Conservation (phyloP, 2,329 filamentous ascomycete genomes). For the Colletotrichum magnum region DNA sequence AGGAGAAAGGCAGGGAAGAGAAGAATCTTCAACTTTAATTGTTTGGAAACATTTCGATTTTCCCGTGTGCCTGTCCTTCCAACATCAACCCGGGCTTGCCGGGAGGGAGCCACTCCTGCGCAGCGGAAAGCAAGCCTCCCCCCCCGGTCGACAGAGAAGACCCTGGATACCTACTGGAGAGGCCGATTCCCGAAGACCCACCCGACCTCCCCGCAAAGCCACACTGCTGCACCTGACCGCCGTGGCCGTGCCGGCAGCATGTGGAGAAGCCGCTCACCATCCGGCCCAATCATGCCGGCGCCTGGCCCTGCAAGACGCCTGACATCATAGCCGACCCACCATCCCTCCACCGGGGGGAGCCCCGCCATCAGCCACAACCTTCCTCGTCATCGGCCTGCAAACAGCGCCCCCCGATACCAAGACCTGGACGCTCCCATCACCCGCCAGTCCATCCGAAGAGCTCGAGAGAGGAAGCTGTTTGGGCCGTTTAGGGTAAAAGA, state of each 20-base stretch:
- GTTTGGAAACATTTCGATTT: constrained; percentile 14
- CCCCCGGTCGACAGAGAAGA: background rate
- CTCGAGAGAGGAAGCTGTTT: background rate
- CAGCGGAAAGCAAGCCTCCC: background rate
- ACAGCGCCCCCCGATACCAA: constrained; percentile 32
- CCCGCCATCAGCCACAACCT: constrained; percentile 36
- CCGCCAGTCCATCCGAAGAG: constrained; percentile 19
- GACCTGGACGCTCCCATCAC: constrained; percentile 18
- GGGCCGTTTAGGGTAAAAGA: background rate
- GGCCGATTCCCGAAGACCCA: constrained; percentile 26
- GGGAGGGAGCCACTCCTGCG: background rate
- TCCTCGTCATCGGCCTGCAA: constrained; percentile 38
- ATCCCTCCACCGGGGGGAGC: background rate
- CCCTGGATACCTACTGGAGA: constrained; percentile 2
- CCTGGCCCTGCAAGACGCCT: constrained; percentile 21
- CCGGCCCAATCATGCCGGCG: constrained; percentile 25
- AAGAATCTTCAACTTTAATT: constrained; percentile 8
- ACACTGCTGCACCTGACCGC: constrained; percentile 21
- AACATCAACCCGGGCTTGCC: constrained; percentile 10
- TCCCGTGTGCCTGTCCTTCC: background rate
- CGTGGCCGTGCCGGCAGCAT: constrained; percentile 22
- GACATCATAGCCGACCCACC: constrained; percentile 36
- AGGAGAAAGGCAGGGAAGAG: background rate
- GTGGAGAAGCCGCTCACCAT: constrained; percentile 16
- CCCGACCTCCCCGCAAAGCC: constrained; percentile 27